Conservation (phyloP, 352 stramenopile species). For the Phytophthora pini region DNA sequence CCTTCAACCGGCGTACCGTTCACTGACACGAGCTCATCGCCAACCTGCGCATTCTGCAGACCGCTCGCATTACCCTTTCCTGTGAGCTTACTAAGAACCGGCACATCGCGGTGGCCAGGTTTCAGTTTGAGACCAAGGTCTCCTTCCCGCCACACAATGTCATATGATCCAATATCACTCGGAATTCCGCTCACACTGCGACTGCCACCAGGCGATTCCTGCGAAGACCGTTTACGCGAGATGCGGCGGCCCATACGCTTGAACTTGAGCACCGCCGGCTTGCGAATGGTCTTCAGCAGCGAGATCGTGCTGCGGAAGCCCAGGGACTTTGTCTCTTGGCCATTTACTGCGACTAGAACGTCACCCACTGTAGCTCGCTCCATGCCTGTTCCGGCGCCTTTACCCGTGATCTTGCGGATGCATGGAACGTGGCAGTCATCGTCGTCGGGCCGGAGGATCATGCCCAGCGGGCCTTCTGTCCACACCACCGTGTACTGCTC, state of each 20-base stretch:
- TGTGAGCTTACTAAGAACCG: slow-evolving; percentile 84
- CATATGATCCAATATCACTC: slow-evolving; percentile 76
- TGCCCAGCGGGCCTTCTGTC: slow-evolving; percentile 83
- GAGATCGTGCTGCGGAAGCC: slow-evolving; percentile 88
- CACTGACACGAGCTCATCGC: slow-evolving; percentile 86
- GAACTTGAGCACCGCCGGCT: slow-evolving; percentile 89
- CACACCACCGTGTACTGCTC: slow-evolving; percentile 91
- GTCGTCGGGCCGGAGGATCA: slow-evolving; percentile 88
- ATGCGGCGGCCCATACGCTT: slow-evolving; percentile 85
- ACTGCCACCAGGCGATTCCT: slow-evolving; percentile 39
- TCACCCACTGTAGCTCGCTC: slow-evolving; percentile 81
- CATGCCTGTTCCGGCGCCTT: slow-evolving; percentile 85
- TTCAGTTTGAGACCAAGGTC: slow-evolving; percentile 89
- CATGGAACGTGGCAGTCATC: slow-evolving; percentile 89
- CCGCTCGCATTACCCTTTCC: slow-evolving; percentile 84
- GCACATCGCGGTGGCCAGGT: slow-evolving; percentile 74
- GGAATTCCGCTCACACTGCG: slow-evolving; percentile 40
- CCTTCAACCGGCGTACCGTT: slow-evolving; percentile 85
- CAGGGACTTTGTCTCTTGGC: slow-evolving; percentile 84
- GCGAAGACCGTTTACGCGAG: slow-evolving; percentile 60
- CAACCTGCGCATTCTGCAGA: slow-evolving; percentile 82
- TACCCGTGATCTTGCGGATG: slow-evolving; percentile 89
- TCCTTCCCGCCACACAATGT: slow-evolving; percentile 90
- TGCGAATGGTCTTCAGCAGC: slow-evolving; percentile 86
- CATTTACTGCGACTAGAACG: slow-evolving; percentile 85